A percentile compares a stretch with the other conserved stretches of the same genome.
Conservation (phyloP, 2,329 filamentous ascomycete species). For the Colletotrichum acutatum region DNA sequence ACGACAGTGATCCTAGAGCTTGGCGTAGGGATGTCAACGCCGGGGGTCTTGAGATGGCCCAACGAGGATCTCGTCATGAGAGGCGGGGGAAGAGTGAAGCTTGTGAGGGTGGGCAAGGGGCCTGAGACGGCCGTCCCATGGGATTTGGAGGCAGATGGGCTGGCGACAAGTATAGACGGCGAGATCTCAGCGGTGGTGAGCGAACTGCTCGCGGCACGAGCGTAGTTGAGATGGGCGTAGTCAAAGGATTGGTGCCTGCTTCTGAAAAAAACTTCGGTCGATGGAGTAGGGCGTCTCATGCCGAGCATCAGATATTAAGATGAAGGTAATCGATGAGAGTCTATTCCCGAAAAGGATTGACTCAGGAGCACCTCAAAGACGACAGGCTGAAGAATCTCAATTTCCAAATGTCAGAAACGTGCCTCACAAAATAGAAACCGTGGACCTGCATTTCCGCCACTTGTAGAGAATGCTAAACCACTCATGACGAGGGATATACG, state of each 20-base stretch:
- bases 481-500: background rate
- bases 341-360: background rate
- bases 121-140: conserved; percentile 34
- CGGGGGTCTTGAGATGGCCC: conserved; percentile 37
- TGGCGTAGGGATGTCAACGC: conserved; percentile 37
- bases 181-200: conserved; percentile 29
- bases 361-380: conserved; percentile 3
- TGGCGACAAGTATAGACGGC: conserved; percentile 36
- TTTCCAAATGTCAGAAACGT: conserved; percentile 14
- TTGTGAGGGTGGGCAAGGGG: conserved; percentile 37
- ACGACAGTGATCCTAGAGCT: conserved; percentile 36
- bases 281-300: conserved; percentile 26
- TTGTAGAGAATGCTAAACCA: background rate
- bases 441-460: conserved; percentile 14
- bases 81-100: conserved; percentile 27
- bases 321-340: conserved; percentile 13
- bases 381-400: conserved; percentile 9
- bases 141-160: conserved; percentile 30
- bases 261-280: conserved; percentile 7
- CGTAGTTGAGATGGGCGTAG: conserved; percentile 8
- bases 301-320: conserved; percentile 29
- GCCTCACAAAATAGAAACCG: conserved; percentile 10
- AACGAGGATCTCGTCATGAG: conserved; percentile 34
- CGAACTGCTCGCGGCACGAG: background rate
- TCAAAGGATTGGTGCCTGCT: background rate